Conservation (phyloP, 2,329 filamentous ascomycete genomes). For the Aspergillus spinulosporus region DNA sequence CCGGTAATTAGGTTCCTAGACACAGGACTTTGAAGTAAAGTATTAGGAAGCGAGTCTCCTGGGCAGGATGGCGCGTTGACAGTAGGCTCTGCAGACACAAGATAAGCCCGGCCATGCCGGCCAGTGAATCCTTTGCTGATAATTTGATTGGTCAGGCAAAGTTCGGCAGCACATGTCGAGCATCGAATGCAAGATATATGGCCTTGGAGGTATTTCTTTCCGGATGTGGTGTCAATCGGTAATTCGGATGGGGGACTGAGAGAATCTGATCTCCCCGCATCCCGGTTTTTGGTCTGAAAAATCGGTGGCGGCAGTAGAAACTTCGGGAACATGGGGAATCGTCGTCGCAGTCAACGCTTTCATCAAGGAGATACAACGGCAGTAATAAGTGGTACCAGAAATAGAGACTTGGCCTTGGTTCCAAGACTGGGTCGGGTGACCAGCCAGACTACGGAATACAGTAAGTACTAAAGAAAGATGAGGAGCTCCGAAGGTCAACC, state of each 20-base stretch:
- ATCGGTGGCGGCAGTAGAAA: conserved; percentile 53
- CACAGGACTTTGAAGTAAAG: conserved; percentile 56
- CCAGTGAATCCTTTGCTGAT: conserved; percentile 67
- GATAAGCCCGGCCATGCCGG: conserved; percentile 64
- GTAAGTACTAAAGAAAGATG: too few species aligned
- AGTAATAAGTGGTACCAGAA: too few species aligned
- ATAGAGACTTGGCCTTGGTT: too few species aligned
- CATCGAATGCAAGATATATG: conserved; percentile 60
- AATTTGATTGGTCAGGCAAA: conserved; percentile 60
- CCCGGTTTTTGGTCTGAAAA: conserved; percentile 42
- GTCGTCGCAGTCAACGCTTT: not conserved
- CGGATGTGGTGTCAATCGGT: conserved; percentile 1
- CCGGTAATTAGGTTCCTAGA: conserved; percentile 63
- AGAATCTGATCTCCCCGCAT: conserved; percentile 16
- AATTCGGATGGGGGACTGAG: conserved; percentile 4
- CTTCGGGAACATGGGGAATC: conserved; percentile 47
- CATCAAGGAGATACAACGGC: too few species aligned
- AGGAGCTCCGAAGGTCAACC: too few species aligned
- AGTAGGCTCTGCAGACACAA: conserved; percentile 52
- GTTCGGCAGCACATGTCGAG: conserved; percentile 58
- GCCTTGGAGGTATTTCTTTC: conserved; percentile 44
- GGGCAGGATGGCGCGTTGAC: conserved; percentile 30
- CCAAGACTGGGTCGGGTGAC: too few species aligned
- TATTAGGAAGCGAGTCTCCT: conserved; percentile 57
- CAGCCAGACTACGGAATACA: too few species aligned